Conservation (phyloP, 768 basidiomycete genomes). For the Mycena olivaceomarginata region DNA sequence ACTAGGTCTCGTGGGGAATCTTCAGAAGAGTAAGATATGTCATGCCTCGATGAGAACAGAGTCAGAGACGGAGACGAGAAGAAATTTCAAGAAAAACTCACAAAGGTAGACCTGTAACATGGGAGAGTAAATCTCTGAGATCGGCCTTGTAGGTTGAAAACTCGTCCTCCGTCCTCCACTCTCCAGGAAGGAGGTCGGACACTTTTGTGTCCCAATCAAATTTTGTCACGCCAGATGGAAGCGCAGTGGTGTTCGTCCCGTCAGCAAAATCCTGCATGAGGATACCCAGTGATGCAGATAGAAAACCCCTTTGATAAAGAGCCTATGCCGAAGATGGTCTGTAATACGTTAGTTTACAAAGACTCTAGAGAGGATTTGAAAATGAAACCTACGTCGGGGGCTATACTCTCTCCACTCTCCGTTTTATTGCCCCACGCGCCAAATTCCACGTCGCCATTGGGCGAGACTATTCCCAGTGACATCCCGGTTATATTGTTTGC, state of each 20-base stretch:
- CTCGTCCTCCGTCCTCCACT: constrained; percentile 57
- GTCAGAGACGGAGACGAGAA: background rate
- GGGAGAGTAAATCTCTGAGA: constrained; percentile 59
- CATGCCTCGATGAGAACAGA: constrained; percentile 48
- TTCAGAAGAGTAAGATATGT: constrained; percentile 47
- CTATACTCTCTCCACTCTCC: constrained; percentile 43
- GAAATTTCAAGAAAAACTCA: constrained; percentile 24
- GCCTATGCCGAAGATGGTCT: constrained; percentile 62
- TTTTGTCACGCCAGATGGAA: constrained; percentile 53
- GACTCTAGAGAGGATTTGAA: too few species aligned
- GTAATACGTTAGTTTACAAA: background rate
- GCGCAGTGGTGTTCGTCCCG: constrained; percentile 56
- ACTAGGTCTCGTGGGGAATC: constrained; percentile 52
- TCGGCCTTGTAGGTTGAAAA: constrained; percentile 52
- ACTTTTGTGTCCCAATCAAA: constrained; percentile 61
- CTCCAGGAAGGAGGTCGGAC: constrained; percentile 58
- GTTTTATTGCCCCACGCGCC: constrained; percentile 59
- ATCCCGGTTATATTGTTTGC: constrained; percentile 52
- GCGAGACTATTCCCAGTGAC: constrained; percentile 52
- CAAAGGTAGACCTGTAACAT: constrained; percentile 60
- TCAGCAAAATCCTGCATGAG: constrained; percentile 63
- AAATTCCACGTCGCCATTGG: constrained; percentile 51
- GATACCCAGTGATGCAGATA: constrained; percentile 60
- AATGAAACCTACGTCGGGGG: too few species aligned
- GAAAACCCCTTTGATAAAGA: constrained; percentile 64